A percentile compares a stretch with the other conserved stretches of the same genome.
phyloP scores from a whole-genome alignment of 2,329 filamentous ascomycete genomes.

The Trichoderma atrobrunneum region DNA sequence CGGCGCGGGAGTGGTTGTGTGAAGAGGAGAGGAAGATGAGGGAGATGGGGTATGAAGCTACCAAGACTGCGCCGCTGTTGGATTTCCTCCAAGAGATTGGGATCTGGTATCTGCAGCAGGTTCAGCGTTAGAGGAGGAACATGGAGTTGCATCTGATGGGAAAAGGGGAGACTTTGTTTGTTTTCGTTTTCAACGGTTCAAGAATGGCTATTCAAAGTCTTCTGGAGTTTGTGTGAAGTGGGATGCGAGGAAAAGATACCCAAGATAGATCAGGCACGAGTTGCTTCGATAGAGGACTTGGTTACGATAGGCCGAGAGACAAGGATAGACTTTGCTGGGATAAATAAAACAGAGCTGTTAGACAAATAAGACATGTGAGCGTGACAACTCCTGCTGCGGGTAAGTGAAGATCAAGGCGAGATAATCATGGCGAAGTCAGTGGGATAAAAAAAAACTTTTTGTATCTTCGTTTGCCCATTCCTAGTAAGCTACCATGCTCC shows the following conservation, averaged over 20 bases:
- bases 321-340: neutral
- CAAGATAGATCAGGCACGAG: neutral
- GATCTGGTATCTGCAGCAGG: neutral
- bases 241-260: neutral
- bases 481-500: slow-evolving; percentile 5
- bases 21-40: slow-evolving; percentile 5
- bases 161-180: neutral
- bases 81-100: slow-evolving; percentile 14
- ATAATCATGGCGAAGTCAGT: neutral
- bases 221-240: neutral
- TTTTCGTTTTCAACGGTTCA: neutral
- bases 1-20: slow-evolving; percentile 20
- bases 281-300: neutral
- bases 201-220: too few species aligned
- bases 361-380: neutral
- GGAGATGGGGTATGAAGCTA: slow-evolving; percentile 12
- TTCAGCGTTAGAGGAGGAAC: neutral
- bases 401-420: neutral
- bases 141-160: neutral
- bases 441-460: neutral
- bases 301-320: neutral
- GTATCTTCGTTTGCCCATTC: neutral
- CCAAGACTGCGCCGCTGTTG: neutral
- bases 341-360: neutral
- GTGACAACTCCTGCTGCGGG: too few species aligned